Evolutionary conservation across 192 early-diverging fungal species (phyloP).

Genomic region (Entomortierella beljakovae): DNA sequence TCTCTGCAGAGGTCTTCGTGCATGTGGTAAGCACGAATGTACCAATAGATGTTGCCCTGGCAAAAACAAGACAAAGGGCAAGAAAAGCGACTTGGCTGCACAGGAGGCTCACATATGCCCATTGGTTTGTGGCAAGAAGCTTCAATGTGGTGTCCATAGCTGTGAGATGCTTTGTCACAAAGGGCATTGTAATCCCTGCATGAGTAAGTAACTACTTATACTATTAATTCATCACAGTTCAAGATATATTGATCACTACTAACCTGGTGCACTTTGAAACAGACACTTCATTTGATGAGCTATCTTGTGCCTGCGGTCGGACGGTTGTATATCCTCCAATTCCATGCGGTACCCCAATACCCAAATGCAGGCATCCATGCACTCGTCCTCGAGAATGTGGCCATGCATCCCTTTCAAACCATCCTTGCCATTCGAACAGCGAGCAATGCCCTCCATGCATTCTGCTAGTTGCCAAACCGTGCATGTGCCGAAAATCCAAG

Average conservation of each 20-base stretch:
- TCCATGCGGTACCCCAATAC: conserved; percentile 83
- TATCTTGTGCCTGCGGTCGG: conserved; percentile 88
- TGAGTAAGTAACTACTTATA: conserved; percentile 44
- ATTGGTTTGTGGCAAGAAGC: conserved; percentile 75
- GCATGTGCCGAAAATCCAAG: conserved; percentile 82
- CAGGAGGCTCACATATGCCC: conserved; percentile 71
- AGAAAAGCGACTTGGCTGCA: conserved; percentile 46
- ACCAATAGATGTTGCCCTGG: conserved; percentile 72
- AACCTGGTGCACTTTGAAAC: conserved; percentile 22
- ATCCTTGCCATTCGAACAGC: conserved; percentile 89
- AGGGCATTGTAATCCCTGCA: conserved; percentile 80
- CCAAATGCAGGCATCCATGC: conserved; percentile 81
- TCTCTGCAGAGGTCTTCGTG: conserved; percentile 68
- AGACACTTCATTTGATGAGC: conserved; percentile 84
- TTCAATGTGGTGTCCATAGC: conserved; percentile 84
- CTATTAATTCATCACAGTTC: too few species aligned
- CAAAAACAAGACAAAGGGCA: conserved; percentile 40
- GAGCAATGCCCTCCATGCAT: conserved; percentile 93
- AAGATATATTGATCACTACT: background rate
- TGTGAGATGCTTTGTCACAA: conserved; percentile 86
- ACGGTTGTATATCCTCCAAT: conserved; percentile 87
- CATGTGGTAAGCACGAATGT: conserved; percentile 83
- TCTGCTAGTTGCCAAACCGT: conserved; percentile 76
- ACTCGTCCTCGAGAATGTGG: conserved; percentile 78
- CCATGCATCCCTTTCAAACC: conserved; percentile 75